Evolutionary conservation across 2,329 filamentous ascomycete species (phyloP), one percentile per base, ranked within the genome.

Genomic region (Gyromitra esculenta): DNA sequence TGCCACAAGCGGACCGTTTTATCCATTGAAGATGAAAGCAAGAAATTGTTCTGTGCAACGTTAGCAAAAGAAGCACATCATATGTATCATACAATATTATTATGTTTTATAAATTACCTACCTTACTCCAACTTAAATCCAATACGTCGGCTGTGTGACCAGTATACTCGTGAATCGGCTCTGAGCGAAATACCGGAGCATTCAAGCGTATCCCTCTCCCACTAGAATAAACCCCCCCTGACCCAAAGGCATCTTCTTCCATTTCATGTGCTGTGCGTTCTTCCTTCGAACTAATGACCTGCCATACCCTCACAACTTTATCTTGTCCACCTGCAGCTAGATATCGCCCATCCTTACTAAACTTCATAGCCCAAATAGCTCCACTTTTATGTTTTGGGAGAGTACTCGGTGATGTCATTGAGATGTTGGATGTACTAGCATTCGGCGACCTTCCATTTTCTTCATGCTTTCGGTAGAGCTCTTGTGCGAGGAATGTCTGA

Each of bases 1-100:
- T 99, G 96, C 95, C 96, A 99, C 62, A 99, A 84, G 13, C 93
- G 89, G 11, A 99, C 96, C 0, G 94, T 97, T 85, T 97, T 97
- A 83, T 99, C 96, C 94, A 98, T 97, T 0, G 94, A 97, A 0
- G 94, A 96, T 2, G 95, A 97, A 15, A 99, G 86, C 37, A 99
- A 84, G 80, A 99, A 99, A 83, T 97, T 97, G 84, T 99, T 99
- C 87, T 81, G 43, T 70, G 43, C n/a, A 39, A 69, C 88, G 56
- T 54, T 50, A 68, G 79, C 60, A 76, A 73, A 77, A 37, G 48
- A 54, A 66, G 50, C 48, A 35, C 43, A 57, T 25, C 45, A 68
- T 76, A 65, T 79, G 73, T 68, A 62, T 6, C 52, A 5, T 21
- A 9, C 13, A 43, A 59, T 78, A 41, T 73, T 70, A 52, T 21